Conservation (phyloP, 2,329 filamentous ascomycete species). For the Penicillium sp. region DNA sequence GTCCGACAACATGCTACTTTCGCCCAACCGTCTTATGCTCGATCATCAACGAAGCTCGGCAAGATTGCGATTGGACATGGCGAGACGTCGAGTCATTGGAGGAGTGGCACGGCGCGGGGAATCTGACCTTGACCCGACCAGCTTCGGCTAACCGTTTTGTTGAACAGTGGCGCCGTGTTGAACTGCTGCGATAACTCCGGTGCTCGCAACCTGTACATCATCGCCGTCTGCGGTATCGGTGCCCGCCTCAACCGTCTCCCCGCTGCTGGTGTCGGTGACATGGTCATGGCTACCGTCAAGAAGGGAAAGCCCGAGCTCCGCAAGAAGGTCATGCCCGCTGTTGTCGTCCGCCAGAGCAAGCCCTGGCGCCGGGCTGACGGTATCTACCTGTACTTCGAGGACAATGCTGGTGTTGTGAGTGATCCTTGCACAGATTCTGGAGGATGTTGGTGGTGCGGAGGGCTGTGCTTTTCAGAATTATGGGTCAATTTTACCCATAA, state of each 20-base stretch:
- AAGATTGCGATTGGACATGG: slow-evolving; percentile 2
- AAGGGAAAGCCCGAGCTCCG: slow-evolving; percentile 99
- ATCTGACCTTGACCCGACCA: slow-evolving; percentile 7
- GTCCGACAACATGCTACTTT: neutral
- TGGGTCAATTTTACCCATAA: too few relatives aligned
- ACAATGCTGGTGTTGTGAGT: slow-evolving; percentile 98
- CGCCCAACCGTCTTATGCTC: slow-evolving; percentile 1
- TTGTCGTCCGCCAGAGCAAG: slow-evolving; percentile 98
- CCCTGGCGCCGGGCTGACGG: slow-evolving; percentile 98
- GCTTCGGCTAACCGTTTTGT: slow-evolving; percentile 18
- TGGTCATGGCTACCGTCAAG: slow-evolving; percentile 99
- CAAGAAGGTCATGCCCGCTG: slow-evolving; percentile 99
- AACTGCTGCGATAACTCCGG: slow-evolving; percentile 99
- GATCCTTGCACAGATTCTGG: neutral
- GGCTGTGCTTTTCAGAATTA: neutral
- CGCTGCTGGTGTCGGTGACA: slow-evolving; percentile 96
- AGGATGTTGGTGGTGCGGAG: too few relatives aligned
- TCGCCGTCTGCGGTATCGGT: slow-evolving; percentile 98
- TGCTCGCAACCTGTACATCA: slow-evolving; percentile 99
- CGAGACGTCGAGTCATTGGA: slow-evolving; percentile 10
- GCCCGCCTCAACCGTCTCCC: slow-evolving; percentile 95
- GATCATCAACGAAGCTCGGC: slow-evolving; percentile 2
- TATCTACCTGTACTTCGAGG: slow-evolving; percentile 99
- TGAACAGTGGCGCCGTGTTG: slow-evolving; percentile 88
- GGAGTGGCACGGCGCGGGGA: slow-evolving; percentile 4